Conservation (phyloP, 148 eudicot genomes). For the Chenopodium berlandieri region DNA sequence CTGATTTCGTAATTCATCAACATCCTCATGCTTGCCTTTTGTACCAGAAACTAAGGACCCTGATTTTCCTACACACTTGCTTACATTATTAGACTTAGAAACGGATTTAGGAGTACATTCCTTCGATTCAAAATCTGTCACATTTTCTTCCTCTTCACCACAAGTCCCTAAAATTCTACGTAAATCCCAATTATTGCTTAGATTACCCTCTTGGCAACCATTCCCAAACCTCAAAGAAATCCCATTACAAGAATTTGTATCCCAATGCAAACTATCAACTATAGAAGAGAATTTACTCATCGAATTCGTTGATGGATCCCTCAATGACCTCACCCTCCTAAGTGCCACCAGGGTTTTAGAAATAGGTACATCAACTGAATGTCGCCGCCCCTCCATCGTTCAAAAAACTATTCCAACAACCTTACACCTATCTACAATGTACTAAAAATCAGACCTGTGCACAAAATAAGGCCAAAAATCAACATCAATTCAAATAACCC, state of each 20-base stretch:
- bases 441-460: conserved; percentile 19
- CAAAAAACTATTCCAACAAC: conserved; percentile 6
- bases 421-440: not conserved
- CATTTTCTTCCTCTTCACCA: conserved; percentile 43
- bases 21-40: conserved; percentile 31
- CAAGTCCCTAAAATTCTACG: conserved; percentile 36
- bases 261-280: conserved; percentile 80
- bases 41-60: conserved; percentile 20
- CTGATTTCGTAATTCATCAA: conserved; percentile 28
- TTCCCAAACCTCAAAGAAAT: conserved; percentile 65
- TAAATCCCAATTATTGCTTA: conserved; percentile 28
- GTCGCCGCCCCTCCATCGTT: conserved; percentile 86
- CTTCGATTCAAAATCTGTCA: conserved; percentile 24
- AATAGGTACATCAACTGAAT: conserved; percentile 87
- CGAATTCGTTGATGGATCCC: conserved; percentile 91
- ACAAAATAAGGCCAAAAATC: conserved; percentile 12
- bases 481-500: conserved; percentile 11
- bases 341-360: conserved; percentile 79
- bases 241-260: conserved; percentile 68
- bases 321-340: conserved; percentile 88
- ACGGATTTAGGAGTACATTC: conserved; percentile 26
- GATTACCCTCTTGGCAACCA: conserved; percentile 30
- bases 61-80: conserved; percentile 25
- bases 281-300: conserved; percentile 61
- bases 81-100: conserved; percentile 18